Conservation (phyloP, 2,329 filamentous ascomycete species). For the Hypoxylon sp. region DNA sequence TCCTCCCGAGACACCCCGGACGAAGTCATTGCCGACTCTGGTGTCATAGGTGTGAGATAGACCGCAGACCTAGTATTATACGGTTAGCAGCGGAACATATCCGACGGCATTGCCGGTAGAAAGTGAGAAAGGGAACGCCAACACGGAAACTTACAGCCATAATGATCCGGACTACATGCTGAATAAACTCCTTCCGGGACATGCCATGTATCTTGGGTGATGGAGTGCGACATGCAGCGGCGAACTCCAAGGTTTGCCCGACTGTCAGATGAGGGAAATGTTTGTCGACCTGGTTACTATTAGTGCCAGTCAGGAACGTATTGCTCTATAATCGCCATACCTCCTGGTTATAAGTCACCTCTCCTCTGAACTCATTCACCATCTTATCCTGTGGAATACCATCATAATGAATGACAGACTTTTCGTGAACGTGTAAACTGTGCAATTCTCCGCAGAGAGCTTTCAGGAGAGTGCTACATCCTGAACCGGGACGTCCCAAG, state of each 20-base stretch:
- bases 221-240: constrained; percentile 65
- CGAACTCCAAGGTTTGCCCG: constrained; percentile 79
- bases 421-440: constrained; percentile 30
- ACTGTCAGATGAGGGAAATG: constrained; percentile 82
- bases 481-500: constrained; percentile 61
- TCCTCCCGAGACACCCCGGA: constrained; percentile 78
- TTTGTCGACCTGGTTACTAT: constrained; percentile 47
- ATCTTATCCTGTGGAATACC: constrained; percentile 29
- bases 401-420: constrained; percentile 70
- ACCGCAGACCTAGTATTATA: constrained; percentile 62
- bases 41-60: constrained; percentile 61
- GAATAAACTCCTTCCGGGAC: constrained; percentile 63
- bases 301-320: neutral
- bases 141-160: constrained; percentile 73
- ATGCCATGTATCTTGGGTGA: constrained; percentile 18
- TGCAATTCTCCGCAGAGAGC: constrained; percentile 54
- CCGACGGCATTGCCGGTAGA: too few species aligned
- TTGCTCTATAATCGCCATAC: neutral
- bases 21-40: constrained; percentile 80
- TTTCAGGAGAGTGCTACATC: constrained; percentile 67
- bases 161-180: constrained; percentile 12
- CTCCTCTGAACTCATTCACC: constrained; percentile 20
- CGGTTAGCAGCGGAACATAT: constrained; percentile 75
- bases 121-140: constrained; percentile 71
- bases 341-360: constrained; percentile 23